phyloP scores from a whole-genome alignment of 805 yeast species.

The Clavispora asparagi region DNA sequence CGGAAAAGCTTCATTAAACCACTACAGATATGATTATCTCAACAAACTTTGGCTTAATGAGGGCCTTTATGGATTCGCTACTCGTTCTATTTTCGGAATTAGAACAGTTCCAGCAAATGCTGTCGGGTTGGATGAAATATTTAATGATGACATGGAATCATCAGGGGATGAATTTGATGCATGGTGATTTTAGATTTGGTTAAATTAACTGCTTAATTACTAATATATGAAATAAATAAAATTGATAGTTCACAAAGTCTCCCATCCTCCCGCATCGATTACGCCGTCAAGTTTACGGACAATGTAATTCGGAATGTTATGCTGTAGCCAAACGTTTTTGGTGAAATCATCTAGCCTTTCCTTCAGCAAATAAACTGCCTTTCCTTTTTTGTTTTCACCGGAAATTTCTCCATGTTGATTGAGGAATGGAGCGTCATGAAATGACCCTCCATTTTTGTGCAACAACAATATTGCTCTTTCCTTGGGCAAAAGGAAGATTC shows the following conservation, averaged over 20 bases:
- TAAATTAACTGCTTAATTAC: not conserved
- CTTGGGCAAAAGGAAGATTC: constrained; percentile 69
- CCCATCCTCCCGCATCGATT: constrained; percentile 95
- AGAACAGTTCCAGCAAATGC: constrained; percentile 2
- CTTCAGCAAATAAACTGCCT: constrained; percentile 63
- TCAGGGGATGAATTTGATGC: constrained; percentile 1
- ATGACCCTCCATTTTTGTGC: constrained; percentile 76
- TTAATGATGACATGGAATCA: constrained; percentile 4
- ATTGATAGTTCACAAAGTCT: constrained; percentile 47
- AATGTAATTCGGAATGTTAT: constrained; percentile 69
- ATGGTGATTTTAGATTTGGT: not conserved
- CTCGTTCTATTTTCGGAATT: constrained; percentile 26
- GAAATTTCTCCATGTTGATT: constrained; percentile 86
- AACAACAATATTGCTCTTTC: constrained; percentile 60
- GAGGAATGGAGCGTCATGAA: constrained; percentile 75
- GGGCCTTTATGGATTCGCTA: constrained; percentile 46
- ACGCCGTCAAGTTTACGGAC: constrained; percentile 76
- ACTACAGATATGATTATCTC: constrained; percentile 49
- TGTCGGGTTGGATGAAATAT: constrained; percentile 7
- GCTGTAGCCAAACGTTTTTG: constrained; percentile 69
- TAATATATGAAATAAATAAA: not conserved
- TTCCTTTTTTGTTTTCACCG: constrained; percentile 63
- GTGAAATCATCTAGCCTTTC: constrained; percentile 62
- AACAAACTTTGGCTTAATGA: constrained; percentile 60
- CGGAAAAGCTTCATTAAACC: constrained; percentile 53